Evolutionary conservation across 208 protist genomes (phyloP).

Genomic region (Tritrichomonas musculus): DNA sequence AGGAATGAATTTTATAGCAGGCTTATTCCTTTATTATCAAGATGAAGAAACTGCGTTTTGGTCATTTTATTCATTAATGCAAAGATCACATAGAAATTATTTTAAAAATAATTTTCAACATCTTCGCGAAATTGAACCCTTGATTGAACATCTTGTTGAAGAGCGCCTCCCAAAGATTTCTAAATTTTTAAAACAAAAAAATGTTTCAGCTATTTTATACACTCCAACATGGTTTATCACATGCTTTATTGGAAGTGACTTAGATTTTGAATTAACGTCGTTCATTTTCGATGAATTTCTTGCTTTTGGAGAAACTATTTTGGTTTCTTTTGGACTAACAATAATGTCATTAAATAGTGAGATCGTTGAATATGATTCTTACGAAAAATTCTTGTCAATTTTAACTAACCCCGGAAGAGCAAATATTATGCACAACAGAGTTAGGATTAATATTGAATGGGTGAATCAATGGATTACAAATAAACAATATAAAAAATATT

Average conservation of each 20-base stretch:
- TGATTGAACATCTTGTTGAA: background rate
- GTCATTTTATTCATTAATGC: constrained; percentile 28
- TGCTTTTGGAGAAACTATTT: background rate
- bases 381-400: background rate
- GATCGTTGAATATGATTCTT: background rate
- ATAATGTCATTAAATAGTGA: background rate
- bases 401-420: background rate
- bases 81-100: background rate
- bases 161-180: background rate
- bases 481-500: background rate
- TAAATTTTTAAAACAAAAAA: background rate
- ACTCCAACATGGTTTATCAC: background rate
- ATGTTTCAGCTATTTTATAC: background rate
- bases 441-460: background rate
- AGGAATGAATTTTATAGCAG: constrained; percentile 36
- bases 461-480: background rate
- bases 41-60: background rate
- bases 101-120: background rate
- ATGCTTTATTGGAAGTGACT: background rate
- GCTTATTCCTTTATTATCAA: background rate
- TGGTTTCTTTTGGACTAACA: background rate
- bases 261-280: background rate
- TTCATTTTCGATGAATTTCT: constrained; percentile 21
- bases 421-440: background rate
- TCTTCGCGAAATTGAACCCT: background rate